Conservation (phyloP, 306 rosid species). For the Acmispon strigosus region DNA sequence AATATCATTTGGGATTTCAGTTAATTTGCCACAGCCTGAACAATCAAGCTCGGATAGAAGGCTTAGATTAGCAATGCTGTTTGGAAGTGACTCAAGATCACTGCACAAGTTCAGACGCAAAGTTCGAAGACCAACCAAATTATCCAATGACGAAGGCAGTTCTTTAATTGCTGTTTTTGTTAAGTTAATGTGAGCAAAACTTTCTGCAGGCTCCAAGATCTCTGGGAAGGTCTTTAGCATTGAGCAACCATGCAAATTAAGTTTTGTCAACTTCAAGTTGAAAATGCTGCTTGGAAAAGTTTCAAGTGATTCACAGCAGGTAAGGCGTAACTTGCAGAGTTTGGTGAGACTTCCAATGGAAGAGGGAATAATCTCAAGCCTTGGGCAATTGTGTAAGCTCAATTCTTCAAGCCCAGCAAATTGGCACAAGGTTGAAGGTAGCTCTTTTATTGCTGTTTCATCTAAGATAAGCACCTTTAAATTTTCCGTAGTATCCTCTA, state of each 20-base stretch:
- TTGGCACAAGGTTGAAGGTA: background rate
- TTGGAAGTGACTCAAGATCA: constrained; percentile 9
- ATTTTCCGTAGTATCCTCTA: constrained; percentile 1
- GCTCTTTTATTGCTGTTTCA: background rate
- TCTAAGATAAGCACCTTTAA: background rate
- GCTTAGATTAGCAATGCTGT: background rate
- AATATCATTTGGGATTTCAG: constrained; percentile 9
- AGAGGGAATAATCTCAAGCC: constrained; percentile 10
- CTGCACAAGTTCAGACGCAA: background rate
- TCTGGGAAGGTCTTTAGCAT: no score
- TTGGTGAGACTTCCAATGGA: constrained; percentile 15
- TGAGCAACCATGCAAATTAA: no score
- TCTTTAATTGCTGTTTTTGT: constrained; percentile 4
- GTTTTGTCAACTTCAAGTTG: no score
- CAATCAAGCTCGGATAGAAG: constrained; percentile 3
- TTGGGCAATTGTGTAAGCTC: background rate
- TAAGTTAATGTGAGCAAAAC: no score
- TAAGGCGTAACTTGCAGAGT: constrained; percentile 1
- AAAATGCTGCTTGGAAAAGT: constrained; percentile 15
- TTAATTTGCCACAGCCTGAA: constrained; percentile 2
- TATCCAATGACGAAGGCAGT: background rate
- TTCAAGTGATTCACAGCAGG: constrained; percentile 9
- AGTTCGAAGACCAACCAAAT: background rate
- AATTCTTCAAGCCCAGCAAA: constrained; percentile 8
- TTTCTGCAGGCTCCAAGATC: no score